Base-by-base conservation (phyloP, 2,329 filamentous ascomycete genomes). In the Penicillium sp. region DNA sequence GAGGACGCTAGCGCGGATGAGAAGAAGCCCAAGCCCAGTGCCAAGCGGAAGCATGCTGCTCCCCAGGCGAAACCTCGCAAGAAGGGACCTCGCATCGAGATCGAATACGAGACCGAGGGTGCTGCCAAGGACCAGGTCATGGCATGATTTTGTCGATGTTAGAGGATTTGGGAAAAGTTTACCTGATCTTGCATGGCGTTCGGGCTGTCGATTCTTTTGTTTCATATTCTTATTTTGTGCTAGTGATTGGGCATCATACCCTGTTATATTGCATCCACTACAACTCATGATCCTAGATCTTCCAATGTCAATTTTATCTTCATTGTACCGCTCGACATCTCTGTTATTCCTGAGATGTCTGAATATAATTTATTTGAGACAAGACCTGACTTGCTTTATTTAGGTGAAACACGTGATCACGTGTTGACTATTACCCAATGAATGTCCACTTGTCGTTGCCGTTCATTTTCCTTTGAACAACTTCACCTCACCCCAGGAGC, bases 81-180 rank as follows among this genome's bases (percentile, higher is more conserved):
- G 78, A 86, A 85, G 76, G 75, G 79, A 75, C 85, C 78, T 74
- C 86, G 66, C 74, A 85, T 81, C 81, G 85, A 91, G 77, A 90
- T 90, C 73, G 88, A 93, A 76, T 88, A 90, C 71, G 88, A 91
- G 75, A 84, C 88, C 56, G 88, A 90, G 74, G 80, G 80, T 52
- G 84, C 84, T 66, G 80, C 78, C 43, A 77, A 78, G 61, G 79
- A 82, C 64, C 75, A 75, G 55, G 57, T 80, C 57, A 64, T 76
- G 64, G 75, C 74, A 42, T 78, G 67, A 67, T 49, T 54, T 36
- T 52, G 40, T 50, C 30, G 19, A 25, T 26, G 28, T 53, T 49
- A 45, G 16, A 31, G 48, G 35, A 48, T 51, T 51, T 57, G 58
- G 57, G 55, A 65, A 64, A 65, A 67, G 59, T 61, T 63, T 59